Conservation (phyloP, 139 green algal genomes). For the Coccomyxa sp. region DNA sequence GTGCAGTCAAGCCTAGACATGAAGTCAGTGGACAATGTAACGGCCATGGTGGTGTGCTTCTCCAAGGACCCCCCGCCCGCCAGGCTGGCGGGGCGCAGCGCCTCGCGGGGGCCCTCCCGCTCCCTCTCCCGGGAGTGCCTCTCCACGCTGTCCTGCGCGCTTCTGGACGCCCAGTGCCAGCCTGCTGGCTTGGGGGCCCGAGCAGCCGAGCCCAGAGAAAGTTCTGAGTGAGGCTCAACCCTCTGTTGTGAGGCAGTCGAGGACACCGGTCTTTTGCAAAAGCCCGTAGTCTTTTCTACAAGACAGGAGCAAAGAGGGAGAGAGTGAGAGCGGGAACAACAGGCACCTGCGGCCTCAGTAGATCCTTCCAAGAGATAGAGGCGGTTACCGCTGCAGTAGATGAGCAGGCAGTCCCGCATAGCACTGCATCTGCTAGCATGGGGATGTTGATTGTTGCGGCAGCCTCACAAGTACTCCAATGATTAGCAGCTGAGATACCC, state of each 20-base stretch:
- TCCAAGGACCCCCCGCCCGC: conserved; percentile 3
- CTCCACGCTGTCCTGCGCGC: conserved; percentile 8
- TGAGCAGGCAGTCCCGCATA: no score
- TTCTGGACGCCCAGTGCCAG: not conserved
- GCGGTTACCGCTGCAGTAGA: no score
- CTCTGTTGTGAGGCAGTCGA: not conserved
- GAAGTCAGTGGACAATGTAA: conserved; percentile 22
- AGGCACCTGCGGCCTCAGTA: no score
- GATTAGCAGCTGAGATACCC: no score
- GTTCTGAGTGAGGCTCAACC: not conserved
- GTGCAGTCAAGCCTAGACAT: conserved; percentile 14
- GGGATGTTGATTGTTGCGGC: no score
- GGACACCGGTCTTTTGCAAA: not conserved
- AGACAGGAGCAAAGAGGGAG: no score
- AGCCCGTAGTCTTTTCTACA: no score
- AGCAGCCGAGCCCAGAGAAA: not conserved
- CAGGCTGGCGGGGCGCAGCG: not conserved
- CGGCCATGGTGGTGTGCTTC: conserved; percentile 17
- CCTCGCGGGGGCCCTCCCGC: not conserved
- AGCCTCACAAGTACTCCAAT: no score
- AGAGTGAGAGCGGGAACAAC: no score
- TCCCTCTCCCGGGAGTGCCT: conserved; percentile 7
- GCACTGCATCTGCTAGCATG: no score
- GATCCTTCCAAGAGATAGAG: no score
- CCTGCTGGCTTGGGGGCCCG: not conserved